These are phyloP conservation scores for Penicillium chermesinum DNA, from an alignment of 495 filamentous ascomycete genomes.

Conservation along the genomic window DNA sequence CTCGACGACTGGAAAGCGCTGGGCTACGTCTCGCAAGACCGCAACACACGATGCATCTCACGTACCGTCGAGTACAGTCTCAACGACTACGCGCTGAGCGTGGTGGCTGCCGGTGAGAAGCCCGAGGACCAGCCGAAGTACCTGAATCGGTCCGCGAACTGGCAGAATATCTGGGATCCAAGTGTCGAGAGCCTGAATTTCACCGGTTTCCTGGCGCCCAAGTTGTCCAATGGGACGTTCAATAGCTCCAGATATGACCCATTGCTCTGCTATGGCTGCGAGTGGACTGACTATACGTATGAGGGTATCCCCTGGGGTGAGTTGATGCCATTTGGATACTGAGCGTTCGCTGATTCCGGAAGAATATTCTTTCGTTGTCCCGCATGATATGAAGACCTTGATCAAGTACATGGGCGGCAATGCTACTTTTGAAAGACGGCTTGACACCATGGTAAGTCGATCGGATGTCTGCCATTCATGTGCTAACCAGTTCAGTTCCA, in stretches of 20 bases:
- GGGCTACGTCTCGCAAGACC: conserved; percentile 64
- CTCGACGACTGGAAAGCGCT: conserved; percentile 62
- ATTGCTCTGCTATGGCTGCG: conserved; percentile 56
- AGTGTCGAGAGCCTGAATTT: conserved; percentile 49
- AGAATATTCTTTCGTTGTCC: conserved; percentile 62
- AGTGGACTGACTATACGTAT: conserved; percentile 48
- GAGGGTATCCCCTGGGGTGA: conserved; percentile 37
- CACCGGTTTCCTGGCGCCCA: conserved; percentile 59
- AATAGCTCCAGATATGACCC: conserved; percentile 52
- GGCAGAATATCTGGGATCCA: conserved; percentile 60
- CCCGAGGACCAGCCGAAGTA: conserved; percentile 55
- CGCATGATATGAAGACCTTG: conserved; percentile 59
- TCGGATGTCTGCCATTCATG: neutral
- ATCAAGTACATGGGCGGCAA: conserved; percentile 56
- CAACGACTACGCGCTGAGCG: conserved; percentile 65
- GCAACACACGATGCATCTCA: conserved; percentile 62
- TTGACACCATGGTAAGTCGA: conserved; percentile 40
- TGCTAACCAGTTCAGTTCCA: conserved; percentile 20
- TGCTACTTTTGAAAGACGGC: conserved; percentile 49
- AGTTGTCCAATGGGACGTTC: conserved; percentile 49
- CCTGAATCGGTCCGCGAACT: conserved; percentile 52
- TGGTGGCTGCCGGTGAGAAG: conserved; percentile 56
- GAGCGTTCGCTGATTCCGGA: conserved; percentile 11
- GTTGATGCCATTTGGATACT: conserved; percentile 5
- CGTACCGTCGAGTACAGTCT: conserved; percentile 69